phyloP scores from a whole-genome alignment of 805 yeast species.

The Torulaspora maleeae region DNA sequence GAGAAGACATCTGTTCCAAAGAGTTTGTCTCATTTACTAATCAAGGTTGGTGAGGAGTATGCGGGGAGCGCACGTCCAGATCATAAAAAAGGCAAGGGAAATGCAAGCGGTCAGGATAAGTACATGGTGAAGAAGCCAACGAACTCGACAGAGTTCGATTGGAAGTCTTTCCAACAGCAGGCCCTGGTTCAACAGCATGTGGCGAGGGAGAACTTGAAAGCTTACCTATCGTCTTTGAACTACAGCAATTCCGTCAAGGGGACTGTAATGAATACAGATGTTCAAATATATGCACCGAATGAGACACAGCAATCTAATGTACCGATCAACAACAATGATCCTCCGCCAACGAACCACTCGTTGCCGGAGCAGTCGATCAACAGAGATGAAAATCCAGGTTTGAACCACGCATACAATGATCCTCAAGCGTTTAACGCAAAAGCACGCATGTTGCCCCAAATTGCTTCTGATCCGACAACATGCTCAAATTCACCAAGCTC shows the following conservation, averaged over 20 bases:
- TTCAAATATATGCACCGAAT: not conserved
- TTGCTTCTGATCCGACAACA: conserved; percentile 1
- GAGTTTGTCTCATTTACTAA: conserved; percentile 47
- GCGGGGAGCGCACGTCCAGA: conserved; percentile 6
- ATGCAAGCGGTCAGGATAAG: conserved; percentile 9
- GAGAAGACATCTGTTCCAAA: conserved; percentile 51
- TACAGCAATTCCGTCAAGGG: conserved; percentile 1
- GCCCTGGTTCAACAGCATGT: conserved; percentile 34
- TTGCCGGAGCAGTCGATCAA: not conserved
- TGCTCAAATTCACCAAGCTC: conserved; percentile 8
- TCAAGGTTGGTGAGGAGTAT: conserved; percentile 31
- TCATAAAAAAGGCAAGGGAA: not conserved
- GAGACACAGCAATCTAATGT: not conserved
- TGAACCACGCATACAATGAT: not conserved
- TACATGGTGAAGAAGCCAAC: conserved; percentile 34
- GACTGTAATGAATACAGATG: not conserved
- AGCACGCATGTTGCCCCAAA: conserved; percentile 3
- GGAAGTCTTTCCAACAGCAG: conserved; percentile 34
- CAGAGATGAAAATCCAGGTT: not conserved
- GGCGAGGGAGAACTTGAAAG: conserved; percentile 35
- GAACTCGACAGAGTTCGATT: conserved; percentile 29
- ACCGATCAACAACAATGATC: not conserved
- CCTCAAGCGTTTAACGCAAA: not conserved
- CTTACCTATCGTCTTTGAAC: conserved; percentile 29
- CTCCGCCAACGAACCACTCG: not conserved